Percentiles rank a stretch among this genome's conserved stretches.
These are phyloP conservation scores for Bryoerythrophyllum caledonicum DNA, from an alignment of 225 moss, liverwort and hornwort genomes.

Conservation along the genomic window DNA sequence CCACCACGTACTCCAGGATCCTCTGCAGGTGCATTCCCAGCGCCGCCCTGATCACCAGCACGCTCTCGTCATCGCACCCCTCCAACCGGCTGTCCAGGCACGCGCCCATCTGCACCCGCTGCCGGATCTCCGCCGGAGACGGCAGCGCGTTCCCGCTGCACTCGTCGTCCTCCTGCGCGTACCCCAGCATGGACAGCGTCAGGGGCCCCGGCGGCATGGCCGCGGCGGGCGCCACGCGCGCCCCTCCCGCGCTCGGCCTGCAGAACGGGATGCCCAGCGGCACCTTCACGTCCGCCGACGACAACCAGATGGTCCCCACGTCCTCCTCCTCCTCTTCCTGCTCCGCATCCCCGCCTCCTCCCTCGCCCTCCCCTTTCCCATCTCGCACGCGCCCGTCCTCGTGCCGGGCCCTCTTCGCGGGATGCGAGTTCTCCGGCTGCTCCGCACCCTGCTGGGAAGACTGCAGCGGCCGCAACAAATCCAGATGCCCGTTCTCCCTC, in stretches of 20 bases:
- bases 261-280: slow-evolving; percentile 92
- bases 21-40: slow-evolving; percentile 74
- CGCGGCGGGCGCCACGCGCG: slow-evolving; percentile 60
- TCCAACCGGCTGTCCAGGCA: slow-evolving; percentile 73
- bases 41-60: slow-evolving; percentile 67
- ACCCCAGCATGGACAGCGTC: slow-evolving; percentile 78
- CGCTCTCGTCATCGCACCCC: slow-evolving; percentile 69
- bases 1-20: slow-evolving; percentile 61
- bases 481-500: slow-evolving; percentile 65
- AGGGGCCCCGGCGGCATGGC: slow-evolving; percentile 70
- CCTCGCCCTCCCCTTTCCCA: slow-evolving; percentile 39
- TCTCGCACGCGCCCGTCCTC: slow-evolving; percentile 41
- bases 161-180: slow-evolving; percentile 71
- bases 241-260: slow-evolving; percentile 79
- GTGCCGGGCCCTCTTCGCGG: slow-evolving; percentile 61
- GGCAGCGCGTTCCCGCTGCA: slow-evolving; percentile 66
- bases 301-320: slow-evolving; percentile 46
- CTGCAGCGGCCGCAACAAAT: slow-evolving; percentile 77
- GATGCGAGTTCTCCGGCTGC: slow-evolving; percentile 64
- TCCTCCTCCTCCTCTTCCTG: slow-evolving; percentile 69
- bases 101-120: slow-evolving; percentile 80
- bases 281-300: slow-evolving; percentile 60
- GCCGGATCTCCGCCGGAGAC: slow-evolving; percentile 57
- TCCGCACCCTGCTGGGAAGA: slow-evolving; percentile 63
- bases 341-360: slow-evolving; percentile 44